phyloP scores from a whole-genome alignment of 805 yeast species.

The Candida railenensis region DNA sequence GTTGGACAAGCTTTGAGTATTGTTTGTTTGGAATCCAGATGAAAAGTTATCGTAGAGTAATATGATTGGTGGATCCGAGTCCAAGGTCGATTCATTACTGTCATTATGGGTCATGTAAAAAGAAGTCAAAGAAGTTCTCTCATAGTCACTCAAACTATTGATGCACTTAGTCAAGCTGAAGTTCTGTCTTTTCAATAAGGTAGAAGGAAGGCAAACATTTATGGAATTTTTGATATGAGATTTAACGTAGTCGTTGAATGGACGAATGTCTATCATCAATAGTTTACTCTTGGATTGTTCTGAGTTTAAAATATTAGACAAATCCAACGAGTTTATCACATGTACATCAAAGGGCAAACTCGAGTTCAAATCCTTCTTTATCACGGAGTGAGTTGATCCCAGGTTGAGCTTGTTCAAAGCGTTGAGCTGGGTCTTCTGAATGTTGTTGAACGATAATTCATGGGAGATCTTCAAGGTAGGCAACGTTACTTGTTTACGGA shows the following conservation, averaged over 20 bases:
- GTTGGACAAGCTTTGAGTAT: conserved; percentile 41
- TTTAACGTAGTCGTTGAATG: conserved; percentile 70
- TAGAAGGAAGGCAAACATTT: conserved; percentile 87
- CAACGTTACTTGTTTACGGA: conserved; percentile 17
- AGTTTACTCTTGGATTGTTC: conserved; percentile 7
- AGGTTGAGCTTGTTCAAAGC: not conserved
- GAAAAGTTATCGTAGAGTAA: conserved; percentile 50
- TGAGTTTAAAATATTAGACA: not conserved
- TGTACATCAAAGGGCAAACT: not conserved
- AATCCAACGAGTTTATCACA: not conserved
- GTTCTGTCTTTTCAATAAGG: conserved; percentile 72
- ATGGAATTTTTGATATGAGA: conserved; percentile 60
- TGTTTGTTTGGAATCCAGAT: conserved; percentile 14
- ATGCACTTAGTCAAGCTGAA: conserved; percentile 65
- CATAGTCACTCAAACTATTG: conserved; percentile 56
- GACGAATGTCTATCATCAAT: conserved; percentile 73
- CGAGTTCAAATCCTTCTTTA: conserved; percentile 4
- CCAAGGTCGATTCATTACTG: not conserved
- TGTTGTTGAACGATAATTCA: conserved; percentile 15
- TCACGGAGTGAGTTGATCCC: not conserved
- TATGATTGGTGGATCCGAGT: conserved; percentile 22
- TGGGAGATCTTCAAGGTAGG: conserved; percentile 17
- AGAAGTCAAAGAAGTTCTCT: conserved; percentile 40
- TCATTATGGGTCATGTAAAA: conserved; percentile 20
- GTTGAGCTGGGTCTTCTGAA: conserved; percentile 11